Evolutionary conservation across 139 green algal genomes (phyloP).

Genomic region (Nannochloris sp.): DNA sequence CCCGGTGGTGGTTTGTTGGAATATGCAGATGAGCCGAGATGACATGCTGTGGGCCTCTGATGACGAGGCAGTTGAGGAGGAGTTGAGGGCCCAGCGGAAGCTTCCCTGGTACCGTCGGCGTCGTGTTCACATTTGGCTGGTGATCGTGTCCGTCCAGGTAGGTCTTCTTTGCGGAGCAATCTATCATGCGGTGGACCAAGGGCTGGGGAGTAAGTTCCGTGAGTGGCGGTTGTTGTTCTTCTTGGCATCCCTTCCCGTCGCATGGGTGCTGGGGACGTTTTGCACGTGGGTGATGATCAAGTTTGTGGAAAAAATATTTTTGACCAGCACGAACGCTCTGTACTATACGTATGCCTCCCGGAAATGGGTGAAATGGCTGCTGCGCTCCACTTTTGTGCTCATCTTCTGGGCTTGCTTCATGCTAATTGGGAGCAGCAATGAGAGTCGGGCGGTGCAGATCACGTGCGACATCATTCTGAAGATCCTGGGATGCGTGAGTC

Average conservation of each 20-base stretch:
- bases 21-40: no score
- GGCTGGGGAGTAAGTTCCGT: constrained; percentile 1
- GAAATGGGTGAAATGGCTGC: constrained; percentile 19
- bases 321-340: constrained; percentile 18
- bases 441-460: background rate
- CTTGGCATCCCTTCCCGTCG: constrained; percentile 15
- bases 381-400: constrained; percentile 14
- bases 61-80: no score
- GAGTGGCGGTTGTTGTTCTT: constrained; percentile 33
- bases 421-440: background rate
- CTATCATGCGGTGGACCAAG: no score
- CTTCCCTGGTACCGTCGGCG: no score
- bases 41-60: no score
- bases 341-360: constrained; percentile 23
- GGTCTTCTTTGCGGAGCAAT: no score
- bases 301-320: constrained; percentile 22
- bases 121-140: no score
- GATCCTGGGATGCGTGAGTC: constrained; percentile 45
- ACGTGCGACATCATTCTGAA: constrained; percentile 19
- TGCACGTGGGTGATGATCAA: background rate
- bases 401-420: constrained; percentile 19
- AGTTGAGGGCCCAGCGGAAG: no score
- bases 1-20: no score
- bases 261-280: constrained; percentile 6
- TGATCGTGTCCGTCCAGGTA: no score